These are phyloP conservation scores for Myriosclerotinia duriaeana DNA, from an alignment of 2,329 filamentous ascomycete genomes.

Conservation along the genomic window DNA sequence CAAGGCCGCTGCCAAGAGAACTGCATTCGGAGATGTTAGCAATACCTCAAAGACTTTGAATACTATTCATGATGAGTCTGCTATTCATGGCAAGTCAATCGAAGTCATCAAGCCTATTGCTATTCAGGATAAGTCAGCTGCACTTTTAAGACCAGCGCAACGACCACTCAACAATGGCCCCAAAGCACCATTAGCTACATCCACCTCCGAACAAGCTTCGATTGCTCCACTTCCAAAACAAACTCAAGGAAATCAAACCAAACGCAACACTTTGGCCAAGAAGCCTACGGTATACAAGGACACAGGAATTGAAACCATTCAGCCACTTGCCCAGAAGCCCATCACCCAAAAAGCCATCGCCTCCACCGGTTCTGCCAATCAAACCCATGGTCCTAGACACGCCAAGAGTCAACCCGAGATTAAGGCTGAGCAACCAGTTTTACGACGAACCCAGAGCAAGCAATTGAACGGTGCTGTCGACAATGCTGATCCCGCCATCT, in stretches of 20 bases:
- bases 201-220: constrained; percentile 16
- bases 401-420: constrained; percentile 39
- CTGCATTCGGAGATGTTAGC: constrained; percentile 80
- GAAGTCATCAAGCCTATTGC: constrained; percentile 37
- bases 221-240: constrained; percentile 32
- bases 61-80: constrained; percentile 56
- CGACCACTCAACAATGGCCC: constrained; percentile 47
- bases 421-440: constrained; percentile 31
- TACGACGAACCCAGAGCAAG: constrained; percentile 36
- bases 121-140: constrained; percentile 45
- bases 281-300: constrained; percentile 57
- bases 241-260: constrained; percentile 38
- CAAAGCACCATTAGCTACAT: constrained; percentile 27
- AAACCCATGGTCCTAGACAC: constrained; percentile 36
- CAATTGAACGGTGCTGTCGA: constrained; percentile 12
- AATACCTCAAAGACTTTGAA: constrained; percentile 53
- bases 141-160: constrained; percentile 60
- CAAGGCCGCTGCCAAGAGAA: constrained; percentile 69
- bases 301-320: constrained; percentile 39
- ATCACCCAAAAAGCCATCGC: too few relatives aligned
- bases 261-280: constrained; percentile 51
- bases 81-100: constrained; percentile 48
- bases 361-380: constrained; percentile 36
- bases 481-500: neutral
- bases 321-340: constrained; percentile 36